Evolutionary conservation across 2,329 filamentous ascomycete species (phyloP).

Genomic region (Sordariomycetes sp.): DNA sequence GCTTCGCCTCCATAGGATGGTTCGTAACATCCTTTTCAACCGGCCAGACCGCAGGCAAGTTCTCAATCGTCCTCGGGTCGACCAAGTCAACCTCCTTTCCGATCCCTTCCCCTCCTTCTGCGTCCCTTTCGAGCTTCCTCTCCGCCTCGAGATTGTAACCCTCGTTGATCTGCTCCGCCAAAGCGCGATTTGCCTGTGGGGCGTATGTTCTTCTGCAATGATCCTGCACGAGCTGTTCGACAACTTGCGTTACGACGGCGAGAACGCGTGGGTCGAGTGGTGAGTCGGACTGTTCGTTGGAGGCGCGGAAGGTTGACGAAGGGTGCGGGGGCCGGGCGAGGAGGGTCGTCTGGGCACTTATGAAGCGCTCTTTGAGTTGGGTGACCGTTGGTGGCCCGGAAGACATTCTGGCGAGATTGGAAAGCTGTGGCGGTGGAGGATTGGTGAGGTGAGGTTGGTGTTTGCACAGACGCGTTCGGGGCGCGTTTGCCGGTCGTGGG

Average conservation of each 20-base stretch:
- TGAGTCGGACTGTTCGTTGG: conserved; percentile 31
- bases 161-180: conserved; percentile 63
- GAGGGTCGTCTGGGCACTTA: conserved; percentile 51
- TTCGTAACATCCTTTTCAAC: conserved; percentile 23
- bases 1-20: conserved; percentile 35
- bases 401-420: too few relatives aligned
- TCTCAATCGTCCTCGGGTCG: conserved; percentile 30
- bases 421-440: too few relatives aligned
- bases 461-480: too few relatives aligned
- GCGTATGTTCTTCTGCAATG: conserved; percentile 59
- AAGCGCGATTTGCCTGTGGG: conserved; percentile 58
- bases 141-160: conserved; percentile 46
- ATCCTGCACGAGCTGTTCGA: conserved; percentile 55
- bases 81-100: conserved; percentile 37
- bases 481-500: too few relatives aligned
- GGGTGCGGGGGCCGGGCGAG: conserved; percentile 50
- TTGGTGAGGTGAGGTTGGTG: too few relatives aligned
- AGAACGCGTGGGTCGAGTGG: conserved; percentile 38
- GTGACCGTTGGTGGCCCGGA: conserved; percentile 5
- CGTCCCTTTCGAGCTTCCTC: conserved; percentile 22
- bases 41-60: conserved; percentile 38
- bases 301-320: conserved; percentile 41
- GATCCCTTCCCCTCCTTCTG: conserved; percentile 24
- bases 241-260: conserved; percentile 45
- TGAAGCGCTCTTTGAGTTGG: conserved; percentile 48